Conservation (phyloP, 202 grass and related monocot species). For the Zizania palustris region DNA sequence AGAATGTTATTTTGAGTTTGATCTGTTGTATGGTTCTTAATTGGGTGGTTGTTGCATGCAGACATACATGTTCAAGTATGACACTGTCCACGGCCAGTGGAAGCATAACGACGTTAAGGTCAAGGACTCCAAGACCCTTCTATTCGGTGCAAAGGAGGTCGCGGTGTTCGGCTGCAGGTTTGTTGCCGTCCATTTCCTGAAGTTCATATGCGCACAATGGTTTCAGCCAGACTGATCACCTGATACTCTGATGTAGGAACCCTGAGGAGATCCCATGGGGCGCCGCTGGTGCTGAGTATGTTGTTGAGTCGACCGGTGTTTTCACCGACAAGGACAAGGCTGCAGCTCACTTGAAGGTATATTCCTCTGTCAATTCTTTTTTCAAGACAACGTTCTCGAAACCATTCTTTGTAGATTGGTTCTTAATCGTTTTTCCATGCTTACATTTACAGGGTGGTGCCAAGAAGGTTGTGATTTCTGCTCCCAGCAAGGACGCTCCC, state of each 20-base stretch:
- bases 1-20: background rate
- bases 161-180: slow-evolving; percentile 75
- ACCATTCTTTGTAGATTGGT: background rate
- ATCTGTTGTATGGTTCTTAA: background rate
- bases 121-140: slow-evolving; percentile 83
- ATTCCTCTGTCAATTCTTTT: background rate
- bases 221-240: background rate
- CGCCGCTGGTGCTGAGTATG: slow-evolving; percentile 62
- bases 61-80: slow-evolving; percentile 99
- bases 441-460: slow-evolving; percentile 62
- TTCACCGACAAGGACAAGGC: slow-evolving; percentile 88
- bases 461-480: slow-evolving; percentile 77
- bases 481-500: slow-evolving; percentile 73
- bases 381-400: background rate
- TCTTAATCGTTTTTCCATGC: background rate
- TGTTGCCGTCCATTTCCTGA: background rate
- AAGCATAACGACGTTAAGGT: slow-evolving; percentile 81
- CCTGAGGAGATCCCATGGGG: slow-evolving; percentile 86
- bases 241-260: slow-evolving; percentile 48
- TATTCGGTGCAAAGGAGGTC: slow-evolving; percentile 76
- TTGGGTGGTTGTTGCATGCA: slow-evolving; percentile 28
- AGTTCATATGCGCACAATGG: background rate
- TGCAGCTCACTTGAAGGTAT: slow-evolving; percentile 74
- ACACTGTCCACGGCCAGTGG: slow-evolving; percentile 76
- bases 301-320: slow-evolving; percentile 81